A percentile compares a stretch with the other conserved stretches of the same genome.
Evolutionary conservation across 345 rosid genomes (phyloP).

Genomic region (Corchorus olitorius): DNA sequence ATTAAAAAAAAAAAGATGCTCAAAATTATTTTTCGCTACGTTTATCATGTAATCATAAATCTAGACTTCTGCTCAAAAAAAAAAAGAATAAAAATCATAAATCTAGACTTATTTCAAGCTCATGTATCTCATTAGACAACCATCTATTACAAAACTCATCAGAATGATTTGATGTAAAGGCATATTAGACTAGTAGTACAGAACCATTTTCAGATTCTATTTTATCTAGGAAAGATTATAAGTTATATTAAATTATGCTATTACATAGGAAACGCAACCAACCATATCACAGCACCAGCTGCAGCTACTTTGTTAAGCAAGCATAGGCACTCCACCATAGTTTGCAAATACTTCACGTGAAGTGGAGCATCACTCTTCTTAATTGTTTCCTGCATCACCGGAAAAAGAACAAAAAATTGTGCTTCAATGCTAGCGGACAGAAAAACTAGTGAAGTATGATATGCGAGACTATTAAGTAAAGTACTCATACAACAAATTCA

Average conservation of each 20-base stretch:
- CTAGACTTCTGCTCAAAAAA: not conserved
- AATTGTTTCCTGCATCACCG: conserved; percentile 64
- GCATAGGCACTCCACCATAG: conserved; percentile 97
- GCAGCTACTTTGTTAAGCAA: conserved; percentile 96
- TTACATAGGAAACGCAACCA: conserved; percentile 36
- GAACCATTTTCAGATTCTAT: conserved; percentile 7
- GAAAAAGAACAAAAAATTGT: conserved; percentile 13
- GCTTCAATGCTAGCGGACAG: conserved; percentile 32
- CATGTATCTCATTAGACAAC: not conserved
- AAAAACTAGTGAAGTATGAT: conserved; percentile 20
- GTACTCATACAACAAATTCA: conserved; percentile 75
- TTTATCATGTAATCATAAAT: not conserved
- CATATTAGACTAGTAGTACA: not conserved
- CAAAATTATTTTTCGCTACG: not conserved
- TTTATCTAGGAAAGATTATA: conserved; percentile 3
- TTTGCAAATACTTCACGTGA: conserved; percentile 92
- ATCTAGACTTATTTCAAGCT: conserved; percentile 1
- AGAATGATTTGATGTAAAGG: not conserved
- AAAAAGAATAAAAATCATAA: not conserved
- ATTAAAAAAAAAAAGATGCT: not conserved
- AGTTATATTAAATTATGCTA: conserved; percentile 22
- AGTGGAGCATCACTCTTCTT: conserved; percentile 87
- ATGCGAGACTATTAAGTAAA: conserved; percentile 23
- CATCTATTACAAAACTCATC: not conserved
- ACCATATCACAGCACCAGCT: conserved; percentile 98